A percentile compares a stretch with the other conserved stretches of the same genome.
Conservation (phyloP, 768 basidiomycete genomes). For the Suillus discolor region DNA sequence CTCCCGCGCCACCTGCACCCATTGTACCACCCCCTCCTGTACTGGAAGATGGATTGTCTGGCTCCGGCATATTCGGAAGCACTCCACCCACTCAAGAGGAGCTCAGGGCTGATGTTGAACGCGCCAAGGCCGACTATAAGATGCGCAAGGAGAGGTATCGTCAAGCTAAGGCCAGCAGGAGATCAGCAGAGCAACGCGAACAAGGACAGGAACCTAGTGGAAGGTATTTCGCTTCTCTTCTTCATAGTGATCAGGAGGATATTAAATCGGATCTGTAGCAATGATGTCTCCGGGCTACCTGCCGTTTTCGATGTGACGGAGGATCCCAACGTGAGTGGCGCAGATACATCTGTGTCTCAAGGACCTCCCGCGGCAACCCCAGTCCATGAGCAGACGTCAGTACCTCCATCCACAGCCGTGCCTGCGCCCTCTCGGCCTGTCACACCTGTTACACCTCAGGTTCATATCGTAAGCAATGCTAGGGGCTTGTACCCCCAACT, state of each 20-base stretch:
- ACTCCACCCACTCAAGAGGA: conserved; percentile 22
- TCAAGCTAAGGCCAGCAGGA: conserved; percentile 53
- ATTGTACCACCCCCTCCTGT: background rate
- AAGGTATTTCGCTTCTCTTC: conserved; percentile 21
- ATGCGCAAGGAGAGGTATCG: conserved; percentile 72
- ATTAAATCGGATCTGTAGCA: conserved; percentile 11
- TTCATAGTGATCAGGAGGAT: background rate
- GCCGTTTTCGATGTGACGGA: conserved; percentile 17
- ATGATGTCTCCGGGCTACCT: conserved; percentile 29
- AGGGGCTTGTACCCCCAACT: conserved; percentile 61
- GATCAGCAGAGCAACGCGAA: conserved; percentile 36
- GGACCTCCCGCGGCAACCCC: conserved; percentile 10
- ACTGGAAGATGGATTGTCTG: background rate
- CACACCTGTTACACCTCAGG: conserved; percentile 18
- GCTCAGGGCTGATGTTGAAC: conserved; percentile 51
- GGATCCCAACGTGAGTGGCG: background rate
- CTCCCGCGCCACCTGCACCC: background rate
- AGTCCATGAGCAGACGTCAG: conserved; percentile 11
- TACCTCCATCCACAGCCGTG: conserved; percentile 15
- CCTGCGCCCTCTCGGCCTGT: conserved; percentile 14
- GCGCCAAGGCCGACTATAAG: conserved; percentile 68
- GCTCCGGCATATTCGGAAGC: background rate
- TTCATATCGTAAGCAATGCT: conserved; percentile 64
- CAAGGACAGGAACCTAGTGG: conserved; percentile 23
- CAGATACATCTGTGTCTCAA: conserved; percentile 6